Evolutionary conservation across 73 alveolate species (phyloP).

Genomic region (Halteria grandinella): DNA sequence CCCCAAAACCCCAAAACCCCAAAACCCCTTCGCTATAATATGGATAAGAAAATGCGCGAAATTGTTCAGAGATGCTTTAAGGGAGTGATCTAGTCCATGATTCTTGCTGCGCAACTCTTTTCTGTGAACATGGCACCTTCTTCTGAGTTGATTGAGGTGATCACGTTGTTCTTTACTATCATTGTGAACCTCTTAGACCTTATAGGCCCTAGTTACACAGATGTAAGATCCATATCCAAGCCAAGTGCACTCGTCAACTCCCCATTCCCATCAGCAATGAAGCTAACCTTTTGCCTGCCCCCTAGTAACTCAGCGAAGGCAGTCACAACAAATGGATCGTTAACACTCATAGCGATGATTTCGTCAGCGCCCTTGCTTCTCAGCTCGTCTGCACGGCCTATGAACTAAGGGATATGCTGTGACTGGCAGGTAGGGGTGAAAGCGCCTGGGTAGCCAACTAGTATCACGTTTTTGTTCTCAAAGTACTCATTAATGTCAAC

Average conservation of each 20-base stretch:
- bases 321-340: constrained; percentile 72
- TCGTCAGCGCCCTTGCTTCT: constrained; percentile 66
- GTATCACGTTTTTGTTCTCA: constrained; percentile 63
- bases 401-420: constrained; percentile 66
- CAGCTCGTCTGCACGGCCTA: constrained; percentile 50
- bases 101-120: not conserved
- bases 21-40: too few species aligned
- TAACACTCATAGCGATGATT: constrained; percentile 67
- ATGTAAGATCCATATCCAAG: constrained; percentile 49
- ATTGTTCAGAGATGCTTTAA: too few species aligned
- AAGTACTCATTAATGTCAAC: constrained; percentile 24
- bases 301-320: constrained; percentile 65
- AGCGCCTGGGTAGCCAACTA: constrained; percentile 75
- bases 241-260: constrained; percentile 63
- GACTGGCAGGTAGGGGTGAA: constrained; percentile 77
- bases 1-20: too few species aligned
- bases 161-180: constrained; percentile 61
- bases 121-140: constrained; percentile 38
- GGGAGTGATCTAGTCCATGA: constrained; percentile 16
- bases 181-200: constrained; percentile 68
- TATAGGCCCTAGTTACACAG: constrained; percentile 53
- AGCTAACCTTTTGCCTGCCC: constrained; percentile 57
- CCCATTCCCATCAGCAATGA: constrained; percentile 75
- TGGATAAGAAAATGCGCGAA: too few species aligned
- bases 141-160: constrained; percentile 8